Base-by-base conservation (phyloP, 352 stramenopile species). In the Peronospora destructor region DNA sequence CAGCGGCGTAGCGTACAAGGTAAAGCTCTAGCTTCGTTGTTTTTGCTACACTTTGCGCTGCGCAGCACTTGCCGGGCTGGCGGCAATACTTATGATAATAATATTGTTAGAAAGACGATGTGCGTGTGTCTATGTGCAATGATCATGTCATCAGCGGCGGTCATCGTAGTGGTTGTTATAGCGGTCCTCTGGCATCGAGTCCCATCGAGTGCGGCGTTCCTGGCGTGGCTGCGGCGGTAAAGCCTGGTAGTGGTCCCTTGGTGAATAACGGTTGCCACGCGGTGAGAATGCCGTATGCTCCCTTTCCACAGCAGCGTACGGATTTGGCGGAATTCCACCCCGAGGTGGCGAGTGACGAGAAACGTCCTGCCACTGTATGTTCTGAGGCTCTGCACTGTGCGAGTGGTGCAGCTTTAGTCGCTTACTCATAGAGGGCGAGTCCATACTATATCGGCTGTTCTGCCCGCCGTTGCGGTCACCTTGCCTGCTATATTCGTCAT, bases 381-480 rank as follows among this genome's bases (percentile, higher is more conserved):
- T 71, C 25, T 75, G 66, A 0, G 59, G 59, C 28, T 76, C 75
- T 53, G 79, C 57, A 40, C 73, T 85, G 49, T 85, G 73, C 37
- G 75, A 68, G 32, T 89, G 77, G 33, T 79, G 52, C 23, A 89
- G 60, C 53, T 81, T 82, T 4, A 71, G 56, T 6, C 77, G 66
- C 62, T 88, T 88, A 33, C 39, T 66, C 17, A 41, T 65, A 25
- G 53, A 64, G 26, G 61, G 54, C 8, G 54, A 71, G 5, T 55
- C 48, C 35, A 50, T 21, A 14, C 51, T 53, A n/a, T 60, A 73
- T 25, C 44, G 56, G 23, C 60, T 52, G 19, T 39, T 53, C 16
- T 57, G 42, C 2, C 54, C 36, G 25, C 43, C 37, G 41, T 71
- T 66, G 7, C 45, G 49, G 9, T 61, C 49, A 34, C 39, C 37